These are phyloP conservation scores for Scenedesmus sp. DNA, from an alignment of 163 green algal genomes.

Conservation along the genomic window DNA sequence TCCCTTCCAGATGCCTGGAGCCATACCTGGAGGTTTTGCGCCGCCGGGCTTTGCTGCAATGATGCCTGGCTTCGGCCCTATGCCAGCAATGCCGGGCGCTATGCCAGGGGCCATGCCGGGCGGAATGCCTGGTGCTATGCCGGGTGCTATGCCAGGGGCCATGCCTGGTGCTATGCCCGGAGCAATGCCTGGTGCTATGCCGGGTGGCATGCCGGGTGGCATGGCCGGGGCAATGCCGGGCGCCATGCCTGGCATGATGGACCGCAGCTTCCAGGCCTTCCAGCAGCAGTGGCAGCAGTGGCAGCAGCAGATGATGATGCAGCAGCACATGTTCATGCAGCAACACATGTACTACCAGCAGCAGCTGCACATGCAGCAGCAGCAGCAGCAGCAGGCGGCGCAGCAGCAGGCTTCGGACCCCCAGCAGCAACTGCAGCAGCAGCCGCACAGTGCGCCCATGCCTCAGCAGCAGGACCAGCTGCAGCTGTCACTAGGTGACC, in stretches of 20 bases:
- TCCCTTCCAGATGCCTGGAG: neutral
- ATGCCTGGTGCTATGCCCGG: too few species aligned
- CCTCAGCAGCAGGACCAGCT: constrained; percentile 44
- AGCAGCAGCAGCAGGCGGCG: neutral
- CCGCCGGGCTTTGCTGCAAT: neutral
- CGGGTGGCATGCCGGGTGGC: neutral
- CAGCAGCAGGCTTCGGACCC: neutral
- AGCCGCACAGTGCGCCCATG: neutral
- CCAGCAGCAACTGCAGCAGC: constrained; percentile 37
- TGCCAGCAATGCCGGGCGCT: neutral
- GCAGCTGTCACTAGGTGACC: constrained; percentile 8
- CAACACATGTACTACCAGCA: constrained; percentile 46
- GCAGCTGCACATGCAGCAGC: constrained; percentile 38
- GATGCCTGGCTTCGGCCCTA: neutral
- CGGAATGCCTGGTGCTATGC: too few species aligned
- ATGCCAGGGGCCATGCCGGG: too few species aligned
- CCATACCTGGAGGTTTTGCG: neutral
- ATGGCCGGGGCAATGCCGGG: neutral
- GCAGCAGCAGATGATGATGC: constrained; percentile 28
- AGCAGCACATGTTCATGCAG: constrained; percentile 43
- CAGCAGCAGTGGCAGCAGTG: constrained; percentile 47
- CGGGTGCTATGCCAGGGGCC: too few species aligned
- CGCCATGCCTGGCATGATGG: constrained; percentile 33
- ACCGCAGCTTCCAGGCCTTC: constrained; percentile 34
- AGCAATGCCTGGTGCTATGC: too few species aligned